Base-by-base conservation (phyloP, 2,329 filamentous ascomycete genomes). In the Blumeria graminis region DNA sequence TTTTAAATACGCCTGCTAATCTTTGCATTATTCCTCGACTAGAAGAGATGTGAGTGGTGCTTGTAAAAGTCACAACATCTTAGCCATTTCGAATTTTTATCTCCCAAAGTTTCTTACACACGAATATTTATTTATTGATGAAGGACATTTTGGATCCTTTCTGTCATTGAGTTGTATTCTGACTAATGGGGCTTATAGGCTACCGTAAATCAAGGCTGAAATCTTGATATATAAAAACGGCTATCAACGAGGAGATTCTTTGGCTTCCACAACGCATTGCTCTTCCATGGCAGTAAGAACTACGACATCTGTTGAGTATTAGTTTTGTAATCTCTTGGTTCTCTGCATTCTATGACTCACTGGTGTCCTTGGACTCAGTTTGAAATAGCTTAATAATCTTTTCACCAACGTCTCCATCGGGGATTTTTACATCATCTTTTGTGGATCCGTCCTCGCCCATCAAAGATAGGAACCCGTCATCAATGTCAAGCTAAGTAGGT, bases 221-320 rank as follows among this genome's bases (percentile, higher is more conserved):
- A 50, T 11, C 63, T 56, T 56, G 56, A 57, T 63, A 57, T 63
- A 64, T 60, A 57, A 59, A 57, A 61, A 4, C 22, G 58, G 60
- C 60, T 65, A 65, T 63, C 61, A 59, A 57, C 61, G 66, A 71
- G 85, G 81, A 71, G 86, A 86, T 75, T 95, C 89, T 82, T 96
- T 96, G 74, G 82, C 84, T 70, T 95, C 89, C 70, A 95, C 83
- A 68, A 82, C 84, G 66, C 78, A 74, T 78, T 96, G 86, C 76
- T 98, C 90, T 69, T 86, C 86, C 92, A 98, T 98, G 70, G 92
- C 81, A 67, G 86, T 86, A 69, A 94, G 84, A 70, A 98, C 81
- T 66, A 90, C 84, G 67, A 96, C 83, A 73, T 88, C 88, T 94
- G 61, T 10, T 4, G 3, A 48, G 43, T 34, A 6, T n/a, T 32